Base-by-base conservation (phyloP, 2,329 filamentous ascomycete species). In the Penicillium olsonii region DNA sequence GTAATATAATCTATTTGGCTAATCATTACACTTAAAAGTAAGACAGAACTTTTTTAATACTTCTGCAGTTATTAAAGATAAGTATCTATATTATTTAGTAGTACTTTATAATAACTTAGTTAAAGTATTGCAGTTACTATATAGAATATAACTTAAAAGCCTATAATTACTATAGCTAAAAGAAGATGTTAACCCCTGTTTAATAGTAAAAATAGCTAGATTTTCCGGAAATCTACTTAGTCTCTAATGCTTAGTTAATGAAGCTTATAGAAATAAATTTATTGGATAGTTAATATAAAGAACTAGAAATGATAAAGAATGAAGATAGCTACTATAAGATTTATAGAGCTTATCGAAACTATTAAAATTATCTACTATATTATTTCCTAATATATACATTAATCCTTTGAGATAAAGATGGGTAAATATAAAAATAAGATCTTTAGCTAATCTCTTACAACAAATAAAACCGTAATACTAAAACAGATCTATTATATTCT, bases 371-470 rank as follows among this genome's bases (percentile, higher is more conserved):
- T 37, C 18, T 6, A 37, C 17, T 9, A 37, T 5, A 11, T 7
- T 17, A 19, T 17, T 19, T 12, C 17, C 29, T 9, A 45, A 54
- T 2, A 42, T 29, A 43, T 41, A 57, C 7, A 24, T 39, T 15
- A 60, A 41, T 8, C 54, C 43, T 17, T 56, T 29, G 8, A 49
- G 55, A 42, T 57, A 49, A 15, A 62, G 52, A 22, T 37, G 19
- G 18, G 56, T 35, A 5, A 62, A 37, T 19, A 50, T 50, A 1
- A 11, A 22, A 12, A 62, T 45, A 3, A 62, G 27, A 10, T 42
- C 39, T 18, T 37, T 31, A 37, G 49, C 49, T 12, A 33, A 42
- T 2, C 59, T 55, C 44, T 56, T 59, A 26, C 45, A 62, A 17
- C 41, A 43, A 8, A 62, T 42, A 4, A 22, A 40, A 4, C 59